A percentile compares a stretch with the other conserved stretches of the same genome.
Evolutionary conservation across 106 monocot genomes (phyloP).

Genomic region (Posidonia australis): DNA sequence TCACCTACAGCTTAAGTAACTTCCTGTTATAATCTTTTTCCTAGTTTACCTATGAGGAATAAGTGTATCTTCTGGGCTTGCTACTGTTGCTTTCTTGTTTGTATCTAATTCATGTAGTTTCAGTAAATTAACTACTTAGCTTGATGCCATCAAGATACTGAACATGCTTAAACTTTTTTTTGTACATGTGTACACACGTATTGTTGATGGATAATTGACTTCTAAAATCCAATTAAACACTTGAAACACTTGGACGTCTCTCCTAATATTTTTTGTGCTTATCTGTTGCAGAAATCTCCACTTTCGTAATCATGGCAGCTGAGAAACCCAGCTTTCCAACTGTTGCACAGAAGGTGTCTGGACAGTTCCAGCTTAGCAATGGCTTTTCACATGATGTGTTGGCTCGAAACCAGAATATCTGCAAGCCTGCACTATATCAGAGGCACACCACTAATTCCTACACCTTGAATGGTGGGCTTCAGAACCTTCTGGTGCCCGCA

Average conservation of each 20-base stretch:
- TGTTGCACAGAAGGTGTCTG: conserved; percentile 11
- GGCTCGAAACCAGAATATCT: conserved; percentile 4
- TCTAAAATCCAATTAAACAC: no score
- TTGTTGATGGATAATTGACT: no score
- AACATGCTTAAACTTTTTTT: no score
- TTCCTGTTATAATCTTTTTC: no score
- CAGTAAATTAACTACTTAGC: no score
- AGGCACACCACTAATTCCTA: conserved; percentile 3
- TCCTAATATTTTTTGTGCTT: not conserved
- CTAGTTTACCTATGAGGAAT: no score
- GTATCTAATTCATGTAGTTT: no score
- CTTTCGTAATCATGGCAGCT: conserved; percentile 1
- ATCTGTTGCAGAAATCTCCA: not conserved
- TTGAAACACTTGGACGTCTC: not conserved
- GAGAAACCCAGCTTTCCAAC: conserved; percentile 6
- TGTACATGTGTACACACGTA: no score
- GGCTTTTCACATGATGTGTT: conserved; percentile 10
- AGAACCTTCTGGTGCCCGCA: not conserved
- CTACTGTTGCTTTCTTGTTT: no score
- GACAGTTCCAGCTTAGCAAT: conserved; percentile 1
- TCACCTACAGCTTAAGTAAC: no score
- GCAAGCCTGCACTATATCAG: conserved; percentile 6
- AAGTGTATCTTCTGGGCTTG: no score
- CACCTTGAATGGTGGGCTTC: conserved; percentile 8
- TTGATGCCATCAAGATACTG: no score